Evolutionary conservation across 495 filamentous ascomycete species (phyloP).

Genomic region (Letharia lupina): DNA sequence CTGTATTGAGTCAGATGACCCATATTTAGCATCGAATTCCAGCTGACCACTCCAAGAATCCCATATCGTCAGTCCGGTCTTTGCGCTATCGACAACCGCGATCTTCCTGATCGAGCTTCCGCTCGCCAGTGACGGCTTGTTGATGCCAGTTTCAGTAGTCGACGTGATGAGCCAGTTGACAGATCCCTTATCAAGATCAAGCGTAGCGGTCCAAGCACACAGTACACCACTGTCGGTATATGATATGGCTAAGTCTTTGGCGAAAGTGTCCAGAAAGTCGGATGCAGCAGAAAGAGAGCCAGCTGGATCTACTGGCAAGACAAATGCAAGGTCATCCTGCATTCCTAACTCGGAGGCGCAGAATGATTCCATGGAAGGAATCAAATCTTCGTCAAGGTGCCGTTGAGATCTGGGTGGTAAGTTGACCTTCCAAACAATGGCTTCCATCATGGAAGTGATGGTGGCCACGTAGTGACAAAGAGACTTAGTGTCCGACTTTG

Average conservation of each 20-base stretch:
- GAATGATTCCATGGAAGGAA: slow-evolving; percentile 51
- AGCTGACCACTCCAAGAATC: slow-evolving; percentile 73
- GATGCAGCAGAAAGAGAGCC: slow-evolving; percentile 61
- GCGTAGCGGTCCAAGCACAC: slow-evolving; percentile 77
- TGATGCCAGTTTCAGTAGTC: slow-evolving; percentile 71
- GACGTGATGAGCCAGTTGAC: slow-evolving; percentile 82
- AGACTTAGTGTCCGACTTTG: slow-evolving; percentile 47
- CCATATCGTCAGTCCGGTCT: slow-evolving; percentile 85
- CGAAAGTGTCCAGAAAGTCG: slow-evolving; percentile 82
- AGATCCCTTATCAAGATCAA: slow-evolving; percentile 46
- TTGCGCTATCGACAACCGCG: slow-evolving; percentile 64
- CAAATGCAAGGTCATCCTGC: slow-evolving; percentile 68
- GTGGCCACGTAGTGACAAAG: slow-evolving; percentile 61
- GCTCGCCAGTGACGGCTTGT: slow-evolving; percentile 67
- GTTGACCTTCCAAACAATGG: slow-evolving; percentile 76
- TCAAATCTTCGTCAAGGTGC: slow-evolving; percentile 19
- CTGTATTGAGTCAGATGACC: slow-evolving; percentile 62
- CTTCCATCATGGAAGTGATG: slow-evolving; percentile 71
- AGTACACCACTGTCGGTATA: slow-evolving; percentile 70
- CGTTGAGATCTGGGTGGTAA: slow-evolving; percentile 34
- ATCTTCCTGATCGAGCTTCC: slow-evolving; percentile 83
- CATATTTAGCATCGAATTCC: slow-evolving; percentile 70
- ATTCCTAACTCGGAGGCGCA: slow-evolving; percentile 63
- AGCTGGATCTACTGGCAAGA: slow-evolving; percentile 84
- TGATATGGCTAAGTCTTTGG: slow-evolving; percentile 79